Evolutionary conservation across 202 grass and related monocot genomes (phyloP).

Genomic region (Setaria italica): DNA sequence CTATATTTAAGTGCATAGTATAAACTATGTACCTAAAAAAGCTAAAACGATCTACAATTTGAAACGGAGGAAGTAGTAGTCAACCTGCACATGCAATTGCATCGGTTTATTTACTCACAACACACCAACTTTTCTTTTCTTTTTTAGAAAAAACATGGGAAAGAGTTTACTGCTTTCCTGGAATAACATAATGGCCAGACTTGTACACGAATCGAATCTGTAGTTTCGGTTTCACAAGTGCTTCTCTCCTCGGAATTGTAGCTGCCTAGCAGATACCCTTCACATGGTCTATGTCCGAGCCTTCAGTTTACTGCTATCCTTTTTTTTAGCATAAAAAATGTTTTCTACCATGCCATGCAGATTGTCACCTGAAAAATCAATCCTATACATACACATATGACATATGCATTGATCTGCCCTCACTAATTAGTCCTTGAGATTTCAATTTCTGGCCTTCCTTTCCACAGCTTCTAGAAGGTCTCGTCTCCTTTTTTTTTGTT

Average conservation of each 20-base stretch:
- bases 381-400: background rate
- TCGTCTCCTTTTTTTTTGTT: background rate
- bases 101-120: background rate
- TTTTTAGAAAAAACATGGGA: background rate
- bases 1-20: no score
- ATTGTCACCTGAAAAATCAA: background rate
- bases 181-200: background rate
- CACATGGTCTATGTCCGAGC: conserved; percentile 20
- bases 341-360: background rate
- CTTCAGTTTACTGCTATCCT: background rate
- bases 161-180: background rate
- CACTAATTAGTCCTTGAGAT: background rate
- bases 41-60: no score
- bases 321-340: background rate
- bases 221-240: conserved; percentile 17
- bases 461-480: conserved; percentile 6
- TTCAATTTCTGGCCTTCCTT: background rate
- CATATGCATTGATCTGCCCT: background rate
- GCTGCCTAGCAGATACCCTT: conserved; percentile 1
- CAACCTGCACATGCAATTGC: background rate
- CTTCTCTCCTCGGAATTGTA: background rate
- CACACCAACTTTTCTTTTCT: background rate
- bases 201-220: background rate
- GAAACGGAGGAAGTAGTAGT: background rate
- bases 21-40: no score